These are phyloP conservation scores for Kodamaea plutei DNA, from an alignment of 1,139 yeast genomes.

Conservation along the genomic window DNA sequence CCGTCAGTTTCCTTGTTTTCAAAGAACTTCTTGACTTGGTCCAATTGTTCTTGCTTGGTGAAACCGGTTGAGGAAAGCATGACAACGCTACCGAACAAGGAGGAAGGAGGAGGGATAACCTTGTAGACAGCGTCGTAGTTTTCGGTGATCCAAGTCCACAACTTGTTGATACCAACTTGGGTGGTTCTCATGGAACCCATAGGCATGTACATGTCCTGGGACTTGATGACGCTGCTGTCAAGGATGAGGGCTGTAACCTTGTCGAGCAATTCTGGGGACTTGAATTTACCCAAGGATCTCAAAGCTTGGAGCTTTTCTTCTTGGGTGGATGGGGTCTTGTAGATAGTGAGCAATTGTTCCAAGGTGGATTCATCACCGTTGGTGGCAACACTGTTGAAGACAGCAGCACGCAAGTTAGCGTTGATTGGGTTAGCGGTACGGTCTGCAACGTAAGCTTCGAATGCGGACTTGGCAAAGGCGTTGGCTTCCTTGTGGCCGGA, in stretches of 20 bases:
- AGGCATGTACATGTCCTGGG: conserved; percentile 81
- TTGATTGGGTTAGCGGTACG: conserved; percentile 49
- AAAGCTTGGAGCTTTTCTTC: conserved; percentile 80
- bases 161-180: conserved; percentile 56
- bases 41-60: conserved; percentile 56
- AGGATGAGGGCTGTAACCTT: conserved; percentile 60
- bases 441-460: conserved; percentile 54
- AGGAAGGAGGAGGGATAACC: conserved; percentile 75
- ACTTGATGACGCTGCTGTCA: conserved; percentile 64
- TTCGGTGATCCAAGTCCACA: conserved; percentile 74
- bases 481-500: conserved; percentile 56
- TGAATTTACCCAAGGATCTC: conserved; percentile 69
- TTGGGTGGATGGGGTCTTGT: conserved; percentile 58
- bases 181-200: conserved; percentile 66
- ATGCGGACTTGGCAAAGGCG: conserved; percentile 51
- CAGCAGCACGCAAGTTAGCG: conserved; percentile 73
- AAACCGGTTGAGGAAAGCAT: conserved; percentile 59
- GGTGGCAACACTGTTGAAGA: conserved; percentile 66
- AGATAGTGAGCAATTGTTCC: conserved; percentile 60
- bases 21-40: conserved; percentile 58
- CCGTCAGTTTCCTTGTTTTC: conserved; percentile 61
- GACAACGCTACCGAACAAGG: conserved; percentile 75
- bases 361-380: conserved; percentile 61
- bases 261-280: conserved; percentile 51
- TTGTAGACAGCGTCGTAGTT: conserved; percentile 68